These are phyloP conservation scores for Boletus pseudopeckii DNA, from an alignment of 768 basidiomycete species.

Conservation along the genomic window DNA sequence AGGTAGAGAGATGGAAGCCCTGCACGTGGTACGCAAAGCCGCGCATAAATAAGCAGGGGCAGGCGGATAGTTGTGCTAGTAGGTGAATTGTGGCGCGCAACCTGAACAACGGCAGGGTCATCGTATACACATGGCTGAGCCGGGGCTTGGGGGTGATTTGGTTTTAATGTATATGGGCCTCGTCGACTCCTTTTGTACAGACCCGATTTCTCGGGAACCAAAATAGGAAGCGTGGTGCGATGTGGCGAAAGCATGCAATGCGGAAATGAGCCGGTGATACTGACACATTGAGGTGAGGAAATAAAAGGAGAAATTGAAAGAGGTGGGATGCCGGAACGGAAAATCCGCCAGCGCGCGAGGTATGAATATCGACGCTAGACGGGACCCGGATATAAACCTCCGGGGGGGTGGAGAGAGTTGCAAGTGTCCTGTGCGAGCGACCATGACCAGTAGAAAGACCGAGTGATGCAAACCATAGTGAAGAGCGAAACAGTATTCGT, in stretches of 20 bases:
- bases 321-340: slow-evolving; percentile 21
- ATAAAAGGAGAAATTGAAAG: slow-evolving; percentile 25
- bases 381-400: slow-evolving; percentile 30
- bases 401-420: slow-evolving; percentile 17
- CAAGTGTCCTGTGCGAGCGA: slow-evolving; percentile 38
- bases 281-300: slow-evolving; percentile 40
- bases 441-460: slow-evolving; percentile 35
- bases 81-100: slow-evolving; percentile 24
- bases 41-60: slow-evolving; percentile 34
- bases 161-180: slow-evolving; percentile 32
- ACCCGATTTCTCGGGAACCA: slow-evolving; percentile 31
- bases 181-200: slow-evolving; percentile 39
- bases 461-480: slow-evolving; percentile 27
- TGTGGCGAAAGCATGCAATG: slow-evolving; percentile 42
- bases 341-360: slow-evolving; percentile 37
- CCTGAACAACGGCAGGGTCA: slow-evolving; percentile 17
- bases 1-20: slow-evolving; percentile 28
- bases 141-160: slow-evolving; percentile 19
- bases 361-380: slow-evolving; percentile 44
- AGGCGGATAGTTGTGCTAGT: slow-evolving; percentile 19
- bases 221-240: slow-evolving; percentile 36
- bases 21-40: slow-evolving; percentile 21
- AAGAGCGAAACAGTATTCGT: slow-evolving; percentile 30
- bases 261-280: slow-evolving; percentile 36
- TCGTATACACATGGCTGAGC: slow-evolving; percentile 35